Evolutionary conservation across 768 basidiomycete species (phyloP).

Genomic region (Suillus placidus): DNA sequence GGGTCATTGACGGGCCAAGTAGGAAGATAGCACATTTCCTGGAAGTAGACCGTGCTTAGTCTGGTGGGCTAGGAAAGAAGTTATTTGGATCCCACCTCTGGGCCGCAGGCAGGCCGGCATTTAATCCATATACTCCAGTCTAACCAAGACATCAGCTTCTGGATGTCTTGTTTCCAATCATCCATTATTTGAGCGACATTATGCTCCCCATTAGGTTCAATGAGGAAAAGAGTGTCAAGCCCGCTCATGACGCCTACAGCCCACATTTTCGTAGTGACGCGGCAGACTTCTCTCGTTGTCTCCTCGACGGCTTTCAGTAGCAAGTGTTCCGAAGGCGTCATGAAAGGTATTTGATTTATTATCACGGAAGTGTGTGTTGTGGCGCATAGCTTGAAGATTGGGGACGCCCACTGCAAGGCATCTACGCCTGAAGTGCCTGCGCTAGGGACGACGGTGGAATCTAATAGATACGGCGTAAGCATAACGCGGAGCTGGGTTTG

Average conservation of each 20-base stretch:
- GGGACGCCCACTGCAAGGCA: constrained; percentile 15
- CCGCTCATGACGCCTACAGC: constrained; percentile 18
- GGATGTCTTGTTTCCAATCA: constrained; percentile 15
- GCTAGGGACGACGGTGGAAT: constrained; percentile 9
- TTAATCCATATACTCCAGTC: constrained; percentile 29
- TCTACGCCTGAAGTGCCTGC: neutral
- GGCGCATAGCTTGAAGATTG: constrained; percentile 16
- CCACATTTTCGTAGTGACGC: constrained; percentile 24
- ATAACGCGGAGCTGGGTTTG: constrained; percentile 26
- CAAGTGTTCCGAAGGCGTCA: constrained; percentile 19
- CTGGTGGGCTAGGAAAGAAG: neutral
- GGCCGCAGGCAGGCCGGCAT: constrained; percentile 21
- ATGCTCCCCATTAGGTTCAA: neutral
- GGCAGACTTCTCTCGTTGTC: constrained; percentile 22
- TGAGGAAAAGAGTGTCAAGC: constrained; percentile 1
- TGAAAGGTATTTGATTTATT: neutral
- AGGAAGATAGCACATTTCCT: constrained; percentile 33
- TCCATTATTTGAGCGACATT: constrained; percentile 7
- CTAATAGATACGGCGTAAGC: constrained; percentile 18
- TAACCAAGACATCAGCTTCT: constrained; percentile 23
- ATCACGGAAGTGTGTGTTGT: constrained; percentile 15
- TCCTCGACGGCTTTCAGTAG: constrained; percentile 16
- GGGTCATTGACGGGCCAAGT: constrained; percentile 22
- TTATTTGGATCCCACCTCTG: constrained; percentile 17
- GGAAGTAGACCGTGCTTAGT: neutral